Evolutionary conservation across 169 alveolate genomes (phyloP).

Genomic region (Plasmodium falciparum): DNA sequence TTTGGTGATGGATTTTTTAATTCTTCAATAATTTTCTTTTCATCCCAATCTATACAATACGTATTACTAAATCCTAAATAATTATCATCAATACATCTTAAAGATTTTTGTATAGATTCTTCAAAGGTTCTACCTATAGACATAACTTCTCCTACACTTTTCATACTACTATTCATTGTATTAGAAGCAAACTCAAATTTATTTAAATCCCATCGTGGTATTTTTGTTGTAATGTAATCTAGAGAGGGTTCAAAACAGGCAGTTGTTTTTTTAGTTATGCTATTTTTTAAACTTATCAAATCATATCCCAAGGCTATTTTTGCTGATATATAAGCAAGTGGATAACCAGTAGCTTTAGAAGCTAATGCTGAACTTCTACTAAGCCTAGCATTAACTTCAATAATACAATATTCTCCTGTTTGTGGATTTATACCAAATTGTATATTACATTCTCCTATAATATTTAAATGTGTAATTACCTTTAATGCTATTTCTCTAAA

Average conservation of each 20-base stretch:
- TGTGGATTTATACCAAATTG: conserved; percentile 92
- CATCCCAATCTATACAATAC: conserved; percentile 76
- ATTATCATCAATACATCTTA: conserved; percentile 85
- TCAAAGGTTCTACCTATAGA: conserved; percentile 92
- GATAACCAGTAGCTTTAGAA: conserved; percentile 93
- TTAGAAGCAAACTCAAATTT: conserved; percentile 89
- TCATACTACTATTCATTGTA: conserved; percentile 89
- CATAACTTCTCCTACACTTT: conserved; percentile 94
- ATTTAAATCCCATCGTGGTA: conserved; percentile 92
- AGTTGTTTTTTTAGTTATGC: conserved; percentile 90
- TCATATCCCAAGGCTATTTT: conserved; percentile 91
- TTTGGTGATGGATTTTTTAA: conserved; percentile 84
- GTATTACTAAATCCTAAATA: conserved; percentile 82
- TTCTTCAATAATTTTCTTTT: conserved; percentile 69
- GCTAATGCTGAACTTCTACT: conserved; percentile 93
- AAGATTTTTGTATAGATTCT: conserved; percentile 93
- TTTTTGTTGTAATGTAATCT: conserved; percentile 90
- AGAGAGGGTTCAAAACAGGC: conserved; percentile 94
- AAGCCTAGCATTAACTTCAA: conserved; percentile 93
- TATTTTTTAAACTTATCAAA: conserved; percentile 85
- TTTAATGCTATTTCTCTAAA: conserved; percentile 89
- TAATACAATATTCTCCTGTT: conserved; percentile 88
- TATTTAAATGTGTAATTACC: conserved; percentile 89
- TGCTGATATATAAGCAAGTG: conserved; percentile 93
- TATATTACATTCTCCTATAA: conserved; percentile 93